Base-by-base conservation (phyloP, 2,329 filamentous ascomycete species). In the Neonectria punicea region DNA sequence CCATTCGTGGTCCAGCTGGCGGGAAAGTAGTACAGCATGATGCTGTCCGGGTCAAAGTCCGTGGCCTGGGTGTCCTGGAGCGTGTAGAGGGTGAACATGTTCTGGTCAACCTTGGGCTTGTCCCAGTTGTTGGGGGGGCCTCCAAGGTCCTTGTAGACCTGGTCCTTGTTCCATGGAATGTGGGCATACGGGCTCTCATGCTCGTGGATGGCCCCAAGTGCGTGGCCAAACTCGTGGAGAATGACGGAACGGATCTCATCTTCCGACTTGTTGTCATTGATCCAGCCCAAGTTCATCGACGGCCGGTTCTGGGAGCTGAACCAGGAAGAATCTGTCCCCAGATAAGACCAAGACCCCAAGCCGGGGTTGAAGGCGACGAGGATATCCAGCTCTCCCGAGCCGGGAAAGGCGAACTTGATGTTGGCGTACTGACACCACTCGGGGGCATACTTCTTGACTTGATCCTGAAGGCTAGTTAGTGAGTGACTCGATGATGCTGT, bases 1-100 rank as follows among this genome's bases (percentile, higher is more conserved):
- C 66, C 65, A 22, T 72, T 56, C 6, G 34, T 57, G 4, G 71
- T 71, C 61, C 64, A 62, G 7, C 58, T 39, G 8, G 62, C 58
- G 1, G 67, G 66, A 53, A 72, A 61, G 32, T 50, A 34, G 66
- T 75, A 75, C 18, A 67, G 5, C 73, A 75, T 75, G 67, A 74
- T 68, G n/a, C 67, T 70, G 2, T 44, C 39, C 1, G 30, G 22
- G 55, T 75, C 73, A 51, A 72, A 72, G 16, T 25, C 44, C 3
- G 66, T 63, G 32, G 50, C 56, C 13, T 69, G 47, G 20, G 61
- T 65, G 16, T 50, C 41, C 5, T 53, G 22, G 5, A n/a, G 20
- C 1, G 50, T 34, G 57, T 63, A 69, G 28, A 44, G 32, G 1
- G 22, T 18, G 56, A 68, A 60, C 13, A 67, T 50, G 57, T 68